Conservation (phyloP, 2,329 filamentous ascomycete genomes). For the Ambrosiella beaveri region DNA sequence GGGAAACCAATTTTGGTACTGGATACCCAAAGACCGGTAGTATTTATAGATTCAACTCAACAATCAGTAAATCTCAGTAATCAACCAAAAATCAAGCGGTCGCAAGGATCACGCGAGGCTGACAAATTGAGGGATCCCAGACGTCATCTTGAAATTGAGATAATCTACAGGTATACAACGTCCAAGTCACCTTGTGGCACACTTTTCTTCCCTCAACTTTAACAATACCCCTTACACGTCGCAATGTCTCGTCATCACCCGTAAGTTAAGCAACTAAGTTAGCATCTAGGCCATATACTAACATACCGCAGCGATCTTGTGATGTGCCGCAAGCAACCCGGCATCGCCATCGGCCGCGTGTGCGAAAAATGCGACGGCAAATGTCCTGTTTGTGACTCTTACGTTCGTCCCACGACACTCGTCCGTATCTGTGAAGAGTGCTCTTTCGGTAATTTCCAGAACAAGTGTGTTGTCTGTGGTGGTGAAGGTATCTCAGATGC, state of each 20-base stretch:
- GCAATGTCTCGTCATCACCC: conserved; percentile 88
- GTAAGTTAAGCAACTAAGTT: conserved; percentile 30
- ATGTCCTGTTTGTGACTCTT: conserved; percentile 96
- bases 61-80: background rate
- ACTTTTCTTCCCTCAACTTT: background rate
- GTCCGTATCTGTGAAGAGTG: conserved; percentile 99
- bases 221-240: conserved; percentile 8
- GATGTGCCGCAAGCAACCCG: conserved; percentile 97
- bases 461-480: conserved; percentile 97
- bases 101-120: conserved; percentile 7
- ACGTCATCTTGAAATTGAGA: background rate
- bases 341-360: conserved; percentile 93
- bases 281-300: background rate
- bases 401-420: conserved; percentile 92
- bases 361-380: conserved; percentile 99
- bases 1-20: too few relatives aligned
- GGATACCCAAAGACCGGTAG: background rate
- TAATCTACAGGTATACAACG: background rate
- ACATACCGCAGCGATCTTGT: conserved; percentile 58
- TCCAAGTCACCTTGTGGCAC: background rate
- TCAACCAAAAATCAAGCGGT: conserved; percentile 6
- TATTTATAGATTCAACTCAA: background rate
- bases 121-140: background rate
- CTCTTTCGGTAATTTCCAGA: conserved; percentile 98
- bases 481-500: conserved; percentile 96